A percentile compares a stretch with the other conserved stretches of the same genome.
Evolutionary conservation across 495 filamentous ascomycete genomes (phyloP).

Genomic region (Hypoxylon rickii): DNA sequence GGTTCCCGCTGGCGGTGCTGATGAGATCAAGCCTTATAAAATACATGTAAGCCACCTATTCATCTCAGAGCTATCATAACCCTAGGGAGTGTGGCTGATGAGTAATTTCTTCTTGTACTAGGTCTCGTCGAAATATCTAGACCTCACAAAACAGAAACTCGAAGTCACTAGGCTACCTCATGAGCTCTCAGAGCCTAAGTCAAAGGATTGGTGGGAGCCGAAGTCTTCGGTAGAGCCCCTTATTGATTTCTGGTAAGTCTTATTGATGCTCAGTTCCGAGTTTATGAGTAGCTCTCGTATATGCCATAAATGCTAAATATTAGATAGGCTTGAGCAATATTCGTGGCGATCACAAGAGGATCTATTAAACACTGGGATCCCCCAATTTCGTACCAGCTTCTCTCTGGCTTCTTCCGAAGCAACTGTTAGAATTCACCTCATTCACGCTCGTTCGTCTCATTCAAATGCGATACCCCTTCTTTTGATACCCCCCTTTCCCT

Average conservation of each 20-base stretch:
- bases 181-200: slow-evolving; percentile 46
- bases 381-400: slow-evolving; percentile 64
- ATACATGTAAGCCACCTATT: slow-evolving; percentile 50
- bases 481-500: slow-evolving; percentile 70
- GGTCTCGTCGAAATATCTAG: slow-evolving; percentile 56
- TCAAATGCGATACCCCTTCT: slow-evolving; percentile 61
- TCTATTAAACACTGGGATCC: slow-evolving; percentile 57
- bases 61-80: not conserved
- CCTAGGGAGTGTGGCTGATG: slow-evolving; percentile 14
- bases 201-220: slow-evolving; percentile 52
- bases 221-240: slow-evolving; percentile 54
- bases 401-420: slow-evolving; percentile 37
- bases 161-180: slow-evolving; percentile 60
- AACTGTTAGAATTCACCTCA: slow-evolving; percentile 54
- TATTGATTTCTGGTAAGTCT: slow-evolving; percentile 57
- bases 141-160: slow-evolving; percentile 59
- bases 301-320: slow-evolving; percentile 6
- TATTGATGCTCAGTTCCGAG: not conserved
- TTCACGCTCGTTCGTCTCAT: slow-evolving; percentile 59
- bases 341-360: slow-evolving; percentile 63
- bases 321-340: slow-evolving; percentile 61
- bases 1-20: slow-evolving; percentile 33
- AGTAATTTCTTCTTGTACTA: slow-evolving; percentile 16
- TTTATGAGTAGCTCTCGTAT: not conserved
- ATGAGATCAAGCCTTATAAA: slow-evolving; percentile 53